These are phyloP conservation scores for Colletotrichum salicis DNA, from an alignment of 2,329 filamentous ascomycete genomes.

Conservation along the genomic window DNA sequence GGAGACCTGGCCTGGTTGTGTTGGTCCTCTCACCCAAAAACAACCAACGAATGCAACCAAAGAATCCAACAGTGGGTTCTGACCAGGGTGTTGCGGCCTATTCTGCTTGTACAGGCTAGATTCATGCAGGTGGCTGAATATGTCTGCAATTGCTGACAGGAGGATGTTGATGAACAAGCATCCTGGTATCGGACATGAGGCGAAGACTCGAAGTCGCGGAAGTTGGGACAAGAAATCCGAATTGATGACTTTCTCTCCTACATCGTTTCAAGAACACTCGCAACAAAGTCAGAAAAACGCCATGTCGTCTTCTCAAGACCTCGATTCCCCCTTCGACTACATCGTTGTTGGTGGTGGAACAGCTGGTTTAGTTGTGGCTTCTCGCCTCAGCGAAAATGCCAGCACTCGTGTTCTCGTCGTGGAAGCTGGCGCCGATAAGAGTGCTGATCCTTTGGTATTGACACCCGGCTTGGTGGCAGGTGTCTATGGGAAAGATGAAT, in stretches of 20 bases:
- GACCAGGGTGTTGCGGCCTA: not conserved
- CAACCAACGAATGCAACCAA: not conserved
- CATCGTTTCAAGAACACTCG: not conserved
- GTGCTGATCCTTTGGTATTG: slow-evolving; percentile 34
- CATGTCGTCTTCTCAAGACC: not conserved
- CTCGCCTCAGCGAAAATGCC: slow-evolving; percentile 42
- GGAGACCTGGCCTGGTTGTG: not conserved
- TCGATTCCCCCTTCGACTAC: slow-evolving; percentile 38
- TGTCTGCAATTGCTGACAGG: not conserved
- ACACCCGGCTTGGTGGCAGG: slow-evolving; percentile 36
- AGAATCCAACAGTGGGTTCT: not conserved
- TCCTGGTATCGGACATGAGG: not conserved
- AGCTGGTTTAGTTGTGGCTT: slow-evolving; percentile 46
- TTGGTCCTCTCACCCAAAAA: not conserved
- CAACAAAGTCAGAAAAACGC: not conserved
- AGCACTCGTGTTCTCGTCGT: slow-evolving; percentile 40
- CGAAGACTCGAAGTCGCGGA: not conserved
- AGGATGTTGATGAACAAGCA: not conserved
- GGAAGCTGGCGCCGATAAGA: slow-evolving; percentile 40
- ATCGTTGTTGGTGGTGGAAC: slow-evolving; percentile 47
- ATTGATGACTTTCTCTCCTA: not conserved
- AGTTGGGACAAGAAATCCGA: not conserved
- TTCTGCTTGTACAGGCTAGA: not conserved
- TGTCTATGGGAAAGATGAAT: slow-evolving; percentile 37
- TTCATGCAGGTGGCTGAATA: not conserved